Conservation (phyloP, 257 asterid species). For the Gentiana dahurica region DNA sequence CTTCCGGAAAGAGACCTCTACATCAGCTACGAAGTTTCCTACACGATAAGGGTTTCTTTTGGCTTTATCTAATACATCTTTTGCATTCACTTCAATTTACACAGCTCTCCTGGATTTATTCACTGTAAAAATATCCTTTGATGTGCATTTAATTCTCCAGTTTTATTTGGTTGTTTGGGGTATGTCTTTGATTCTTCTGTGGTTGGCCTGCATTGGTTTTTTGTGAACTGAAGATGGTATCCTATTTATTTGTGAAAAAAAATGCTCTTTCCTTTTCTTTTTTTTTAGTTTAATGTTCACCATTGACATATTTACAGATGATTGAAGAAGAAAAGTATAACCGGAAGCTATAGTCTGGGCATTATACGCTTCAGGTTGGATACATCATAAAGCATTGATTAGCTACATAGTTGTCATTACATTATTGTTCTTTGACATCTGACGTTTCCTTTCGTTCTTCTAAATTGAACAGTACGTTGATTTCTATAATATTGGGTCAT, state of each 20-base stretch:
- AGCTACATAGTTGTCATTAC: background rate
- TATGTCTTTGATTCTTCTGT: too few relatives aligned
- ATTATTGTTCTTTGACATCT: background rate
- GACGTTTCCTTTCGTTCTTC: background rate
- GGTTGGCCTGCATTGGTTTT: too few relatives aligned
- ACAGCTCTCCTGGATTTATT: too few relatives aligned
- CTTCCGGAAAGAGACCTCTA: too few relatives aligned
- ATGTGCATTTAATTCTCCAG: too few relatives aligned
- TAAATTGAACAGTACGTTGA: constrained; percentile 44
- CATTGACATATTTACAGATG: constrained; percentile 41
- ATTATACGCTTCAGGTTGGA: constrained; percentile 79
- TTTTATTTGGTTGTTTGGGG: too few relatives aligned
- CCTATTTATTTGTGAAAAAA: background rate
- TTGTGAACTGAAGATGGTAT: constrained; percentile 58
- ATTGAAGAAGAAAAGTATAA: constrained; percentile 88
- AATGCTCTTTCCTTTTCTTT: background rate
- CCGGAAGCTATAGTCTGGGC: constrained; percentile 83
- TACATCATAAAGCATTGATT: too few relatives aligned
- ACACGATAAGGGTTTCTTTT: too few relatives aligned
- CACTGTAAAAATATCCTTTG: too few relatives aligned
- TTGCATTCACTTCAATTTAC: too few relatives aligned
- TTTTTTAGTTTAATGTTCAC: background rate
- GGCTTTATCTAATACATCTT: too few relatives aligned
- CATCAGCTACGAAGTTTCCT: too few relatives aligned
- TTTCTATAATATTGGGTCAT: constrained; percentile 87